Evolutionary conservation across 2,329 filamentous ascomycete genomes (phyloP).

Genomic region (Ascochyta clinopodiicola): DNA sequence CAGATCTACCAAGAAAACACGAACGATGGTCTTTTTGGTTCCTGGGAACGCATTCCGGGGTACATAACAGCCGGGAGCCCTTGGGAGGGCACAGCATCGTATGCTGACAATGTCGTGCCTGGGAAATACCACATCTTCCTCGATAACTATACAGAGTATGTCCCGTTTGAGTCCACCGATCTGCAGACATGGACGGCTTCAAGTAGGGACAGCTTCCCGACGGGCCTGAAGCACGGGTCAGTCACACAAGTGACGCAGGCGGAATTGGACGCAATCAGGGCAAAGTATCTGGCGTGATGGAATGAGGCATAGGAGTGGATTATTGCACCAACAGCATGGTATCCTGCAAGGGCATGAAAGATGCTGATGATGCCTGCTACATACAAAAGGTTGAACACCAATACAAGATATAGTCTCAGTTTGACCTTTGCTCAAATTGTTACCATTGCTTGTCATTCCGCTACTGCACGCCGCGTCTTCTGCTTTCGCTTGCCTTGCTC

Average conservation of each 20-base stretch:
- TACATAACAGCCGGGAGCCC: conserved; percentile 2
- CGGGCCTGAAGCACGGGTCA: conserved; percentile 18
- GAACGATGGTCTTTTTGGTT: conserved; percentile 12
- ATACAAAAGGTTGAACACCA: neutral
- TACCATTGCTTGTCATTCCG: neutral
- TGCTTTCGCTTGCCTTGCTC: neutral
- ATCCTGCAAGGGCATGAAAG: neutral
- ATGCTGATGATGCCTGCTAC: neutral
- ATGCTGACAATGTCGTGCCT: conserved; percentile 13
- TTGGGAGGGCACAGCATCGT: conserved; percentile 20
- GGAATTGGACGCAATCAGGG: conserved; percentile 13
- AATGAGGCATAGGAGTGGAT: neutral
- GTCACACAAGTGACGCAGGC: conserved; percentile 12
- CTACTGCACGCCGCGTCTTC: conserved; percentile 2
- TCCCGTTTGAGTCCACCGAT: conserved; percentile 12
- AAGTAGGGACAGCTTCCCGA: conserved; percentile 8
- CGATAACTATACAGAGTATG: conserved; percentile 13
- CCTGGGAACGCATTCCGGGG: conserved; percentile 8
- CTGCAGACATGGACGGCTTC: conserved; percentile 8
- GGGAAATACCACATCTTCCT: conserved; percentile 15
- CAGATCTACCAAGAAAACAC: conserved; percentile 20
- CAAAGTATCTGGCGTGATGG: conserved; percentile 2
- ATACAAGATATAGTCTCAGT: too few relatives aligned
- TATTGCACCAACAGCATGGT: neutral
- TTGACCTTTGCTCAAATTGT: neutral